Base-by-base conservation (phyloP, 768 basidiomycete species). In the Xanthoconium stramineum region DNA sequence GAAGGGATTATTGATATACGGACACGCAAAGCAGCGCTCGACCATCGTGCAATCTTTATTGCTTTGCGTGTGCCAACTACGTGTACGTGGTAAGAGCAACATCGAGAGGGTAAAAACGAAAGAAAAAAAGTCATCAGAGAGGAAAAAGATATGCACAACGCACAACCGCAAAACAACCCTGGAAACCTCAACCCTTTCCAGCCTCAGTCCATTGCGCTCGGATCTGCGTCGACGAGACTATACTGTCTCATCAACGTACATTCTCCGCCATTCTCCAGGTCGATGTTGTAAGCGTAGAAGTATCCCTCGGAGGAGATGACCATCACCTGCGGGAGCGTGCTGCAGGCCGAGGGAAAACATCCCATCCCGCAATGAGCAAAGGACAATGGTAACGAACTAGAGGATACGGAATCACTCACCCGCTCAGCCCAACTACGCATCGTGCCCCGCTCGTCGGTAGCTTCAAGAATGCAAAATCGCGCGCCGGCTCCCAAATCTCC, bases 261-360 rank as follows among this genome's bases (percentile, higher is more conserved):
- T 72, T 99, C 96, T 3, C 96, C 96, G 3, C 96, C 96, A 50
- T 88, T 87, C 72, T 99, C 96, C 57, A 98, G 74, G 74, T 99
- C 96, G 66, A 99, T 96, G 63, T 82, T 91, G 72, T 98, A 98
- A 15, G 89, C 85, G 68, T 99, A 98, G 70, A 97, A 96, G 63
- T 93, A 90, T 2, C 96, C 96, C 55, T 98, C 94, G 0, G 91
- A 90, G 0, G 94, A 94, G 54, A 98, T 84, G 24, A 99, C 94
- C 92, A 97, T 96, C 12, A 98, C 88, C 57, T 99, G 96, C 0
- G 96, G 95, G 74, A 91, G 89, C 8, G 93, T 94, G 17, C 92
- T 94, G 66, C 15, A 30, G 3, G 10, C 19, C 1, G 48, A n/a
- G 40, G 38, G 37, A 32, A 43, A 20, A 19, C 37, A 6, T 4